Percentiles rank a stretch among this genome's conserved stretches.
These are phyloP conservation scores for Monosporozyma siamensis DNA, from an alignment of 805 yeast genomes.

Conservation along the genomic window DNA sequence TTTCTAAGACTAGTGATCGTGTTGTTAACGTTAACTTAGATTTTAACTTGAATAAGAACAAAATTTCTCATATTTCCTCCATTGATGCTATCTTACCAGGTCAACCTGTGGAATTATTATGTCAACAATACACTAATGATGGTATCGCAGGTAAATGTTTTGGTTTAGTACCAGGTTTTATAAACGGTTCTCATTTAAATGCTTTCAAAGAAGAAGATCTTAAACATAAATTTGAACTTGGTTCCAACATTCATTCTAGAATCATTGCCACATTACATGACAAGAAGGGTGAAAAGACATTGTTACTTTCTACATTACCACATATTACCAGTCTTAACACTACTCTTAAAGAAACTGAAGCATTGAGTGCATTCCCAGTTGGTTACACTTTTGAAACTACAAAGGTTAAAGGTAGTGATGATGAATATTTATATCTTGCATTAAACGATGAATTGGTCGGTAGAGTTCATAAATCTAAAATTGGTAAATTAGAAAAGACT, in stretches of 20 bases:
- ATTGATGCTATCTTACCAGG: constrained; percentile 85
- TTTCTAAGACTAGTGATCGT: constrained; percentile 39
- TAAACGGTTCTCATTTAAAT: constrained; percentile 58
- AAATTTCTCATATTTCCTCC: constrained; percentile 51
- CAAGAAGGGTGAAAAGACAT: constrained; percentile 44
- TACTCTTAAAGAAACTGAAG: constrained; percentile 20
- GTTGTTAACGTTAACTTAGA: constrained; percentile 45
- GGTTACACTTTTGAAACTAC: constrained; percentile 56
- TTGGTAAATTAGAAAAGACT: constrained; percentile 40
- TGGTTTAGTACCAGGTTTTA: constrained; percentile 66
- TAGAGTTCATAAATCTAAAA: constrained; percentile 68
- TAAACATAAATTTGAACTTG: constrained; percentile 57
- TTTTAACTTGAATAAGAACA: constrained; percentile 37
- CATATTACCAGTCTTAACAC: constrained; percentile 34
- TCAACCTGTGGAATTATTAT: constrained; percentile 60
- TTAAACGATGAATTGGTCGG: constrained; percentile 53
- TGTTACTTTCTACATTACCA: constrained; percentile 51
- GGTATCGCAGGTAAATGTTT: constrained; percentile 69
- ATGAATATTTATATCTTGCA: constrained; percentile 46
- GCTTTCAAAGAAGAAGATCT: constrained; percentile 38
- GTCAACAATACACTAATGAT: constrained; percentile 45
- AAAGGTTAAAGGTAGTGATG: constrained; percentile 50
- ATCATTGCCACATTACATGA: constrained; percentile 52
- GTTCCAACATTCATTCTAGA: constrained; percentile 61
- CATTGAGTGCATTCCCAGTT: constrained; percentile 59